phyloP scores from a whole-genome alignment of 306 rosid genomes.

The Cucumis hystrix region DNA sequence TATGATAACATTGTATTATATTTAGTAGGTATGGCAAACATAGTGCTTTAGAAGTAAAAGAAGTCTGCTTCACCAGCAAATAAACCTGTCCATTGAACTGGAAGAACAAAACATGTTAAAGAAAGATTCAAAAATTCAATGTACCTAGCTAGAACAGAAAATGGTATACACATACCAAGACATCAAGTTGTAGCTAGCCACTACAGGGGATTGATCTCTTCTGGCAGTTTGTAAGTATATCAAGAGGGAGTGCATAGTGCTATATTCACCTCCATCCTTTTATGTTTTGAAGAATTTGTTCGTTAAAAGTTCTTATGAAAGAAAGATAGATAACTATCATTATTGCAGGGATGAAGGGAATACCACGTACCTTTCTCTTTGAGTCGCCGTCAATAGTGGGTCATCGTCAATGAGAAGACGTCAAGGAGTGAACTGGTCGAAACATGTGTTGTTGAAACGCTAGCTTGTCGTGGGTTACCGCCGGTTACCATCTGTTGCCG shows the following conservation, averaged over 20 bases:
- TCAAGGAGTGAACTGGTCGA: too few relatives aligned
- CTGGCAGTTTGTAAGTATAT: slow-evolving; percentile 56
- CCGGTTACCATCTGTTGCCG: too few relatives aligned
- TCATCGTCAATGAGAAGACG: too few relatives aligned
- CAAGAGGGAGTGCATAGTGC: slow-evolving; percentile 84
- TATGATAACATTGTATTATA: slow-evolving; percentile 12
- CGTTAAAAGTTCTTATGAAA: slow-evolving; percentile 59
- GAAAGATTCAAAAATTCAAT: not conserved
- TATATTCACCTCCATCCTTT: slow-evolving; percentile 69
- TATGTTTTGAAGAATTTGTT: slow-evolving; percentile 63
- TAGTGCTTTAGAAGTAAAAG: not conserved
- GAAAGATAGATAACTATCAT: slow-evolving; percentile 8
- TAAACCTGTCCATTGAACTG: not conserved
- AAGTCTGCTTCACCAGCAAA: not conserved
- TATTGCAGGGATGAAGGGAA: not conserved
- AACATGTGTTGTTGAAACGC: too few relatives aligned
- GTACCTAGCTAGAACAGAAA: slow-evolving; percentile 2
- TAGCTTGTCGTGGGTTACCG: too few relatives aligned
- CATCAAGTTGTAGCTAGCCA: slow-evolving; percentile 94
- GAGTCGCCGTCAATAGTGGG: too few relatives aligned
- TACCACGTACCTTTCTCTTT: too few relatives aligned
- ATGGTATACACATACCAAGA: slow-evolving; percentile 48
- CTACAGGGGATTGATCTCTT: slow-evolving; percentile 56
- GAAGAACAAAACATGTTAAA: not conserved
- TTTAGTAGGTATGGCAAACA: not conserved